Evolutionary conservation across 78 protist species (phyloP).

Genomic region (Dictyostelium firmibasis): DNA sequence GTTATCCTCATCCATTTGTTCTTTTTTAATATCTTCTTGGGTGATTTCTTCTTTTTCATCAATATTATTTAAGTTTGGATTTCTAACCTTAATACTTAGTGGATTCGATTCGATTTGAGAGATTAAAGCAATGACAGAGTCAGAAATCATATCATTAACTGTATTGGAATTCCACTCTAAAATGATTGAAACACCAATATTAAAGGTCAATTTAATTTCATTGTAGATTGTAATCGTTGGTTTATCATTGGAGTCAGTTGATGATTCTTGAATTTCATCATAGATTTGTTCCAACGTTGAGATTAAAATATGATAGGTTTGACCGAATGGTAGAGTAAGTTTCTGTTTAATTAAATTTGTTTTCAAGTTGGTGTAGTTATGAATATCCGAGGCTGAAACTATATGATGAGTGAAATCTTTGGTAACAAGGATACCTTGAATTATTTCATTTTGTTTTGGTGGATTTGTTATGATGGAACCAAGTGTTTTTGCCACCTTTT

Average conservation of each 20-base stretch:
- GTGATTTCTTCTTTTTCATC: not conserved
- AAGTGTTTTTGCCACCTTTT: constrained; percentile 70
- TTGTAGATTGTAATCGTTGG: not conserved
- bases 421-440: constrained; percentile 71
- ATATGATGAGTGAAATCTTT: constrained; percentile 81
- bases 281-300: constrained; percentile 71
- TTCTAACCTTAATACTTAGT: constrained; percentile 24
- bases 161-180: constrained; percentile 84
- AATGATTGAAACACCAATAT: not conserved
- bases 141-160: constrained; percentile 89
- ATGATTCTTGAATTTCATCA: constrained; percentile 18
- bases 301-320: constrained; percentile 33
- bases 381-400: constrained; percentile 57
- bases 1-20: not conserved
- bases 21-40: not conserved
- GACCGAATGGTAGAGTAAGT: constrained; percentile 48
- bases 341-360: constrained; percentile 62
- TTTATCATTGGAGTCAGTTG: not conserved
- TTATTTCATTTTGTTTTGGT: constrained; percentile 10
- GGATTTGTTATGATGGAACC: constrained; percentile 40
- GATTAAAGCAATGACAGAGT: constrained; percentile 74
- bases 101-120: constrained; percentile 86
- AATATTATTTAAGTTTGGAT: not conserved
- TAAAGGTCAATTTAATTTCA: constrained; percentile 12
- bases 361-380: constrained; percentile 61